Base-by-base conservation (phyloP, 768 basidiomycete genomes). In the Naganishia friedmannii region DNA sequence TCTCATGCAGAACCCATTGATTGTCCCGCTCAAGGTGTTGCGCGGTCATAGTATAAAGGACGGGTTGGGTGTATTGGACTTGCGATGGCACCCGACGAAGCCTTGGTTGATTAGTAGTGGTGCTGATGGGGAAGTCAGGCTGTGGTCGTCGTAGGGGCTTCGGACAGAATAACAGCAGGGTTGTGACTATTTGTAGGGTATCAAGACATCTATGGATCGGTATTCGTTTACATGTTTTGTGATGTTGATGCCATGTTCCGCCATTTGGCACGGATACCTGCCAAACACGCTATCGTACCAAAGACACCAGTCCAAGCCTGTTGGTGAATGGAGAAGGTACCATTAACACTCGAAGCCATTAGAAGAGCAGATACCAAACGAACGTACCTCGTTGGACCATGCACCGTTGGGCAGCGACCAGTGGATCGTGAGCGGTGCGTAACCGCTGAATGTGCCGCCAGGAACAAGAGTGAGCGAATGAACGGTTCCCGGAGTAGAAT, bases 11-110 rank as follows among this genome's bases (percentile, higher is more conserved):
- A 95, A 99, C 82, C 95, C 96, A 37, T 84, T 98, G 70, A 97
- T 99, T 75, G 95, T 99, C 0, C 96, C 96, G 23, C 84, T 99
- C 77, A 98, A 98, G 83, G 95, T 98, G 65, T 85, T 99, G 55
- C 85, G 91, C 39, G 96, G 94, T n/a, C 96, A 98, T 81, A 84
- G 86, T 54, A 83, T 97, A 66, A 86, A 83, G 70, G 92, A 94
- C 34, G 91, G 90, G 0, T 85, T 98, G 28, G 96, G 96, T 46
- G 94, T 97, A 66, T 84, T 98, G 70, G 90, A 93, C 77, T 84
- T 94, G 69, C 88, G 85, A 79, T 99, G 96, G 95, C 90, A 89
- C 70, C 87, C 84, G 75, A 87, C 87, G 73, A 89, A 93, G 72
- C 93, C 95, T 66, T 98, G 95, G 96, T 85, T 96, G 46, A 85